Evolutionary conservation across 495 filamentous ascomycete species (phyloP), one percentile per base, ranked within the genome.

Genomic region (Sphaerosporella brunnea): DNA sequence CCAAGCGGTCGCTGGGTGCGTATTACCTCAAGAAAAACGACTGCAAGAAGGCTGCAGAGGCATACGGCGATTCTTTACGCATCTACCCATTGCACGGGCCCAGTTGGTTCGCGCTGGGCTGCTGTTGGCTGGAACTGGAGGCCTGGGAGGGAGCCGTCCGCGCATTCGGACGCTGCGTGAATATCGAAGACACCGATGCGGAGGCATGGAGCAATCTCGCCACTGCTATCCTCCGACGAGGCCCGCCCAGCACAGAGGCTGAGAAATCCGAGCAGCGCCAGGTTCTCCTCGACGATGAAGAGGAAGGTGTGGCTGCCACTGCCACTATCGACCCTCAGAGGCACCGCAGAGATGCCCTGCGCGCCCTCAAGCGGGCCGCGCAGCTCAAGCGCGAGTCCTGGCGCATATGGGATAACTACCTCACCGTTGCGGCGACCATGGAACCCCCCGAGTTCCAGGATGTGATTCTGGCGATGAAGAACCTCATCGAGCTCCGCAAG

Each of bases 121-220:
- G 92, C 57, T 83, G 90, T 36, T 74, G 77, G 45, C 72, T 99
- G 16, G 75, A 84, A 36, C 69, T 88, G 0, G 70, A 77, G 25
- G 62, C 77, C 20, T 99, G 81, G 68, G 65, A 76, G 10, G 77
- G 79, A n/a, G 86, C 92, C 0, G 72, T 80, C n/a, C 75, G 90
- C 15, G 80, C 88, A 0, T 99, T 93, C 58, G 71, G 78, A 4
- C 70, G 84, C 9, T 74, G 77, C 2, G 82, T 96, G 23, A 71
- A 79, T 52, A 71, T 82, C 23, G 92, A 93, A 30, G 84, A 88
- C 34, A 78, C 74, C 34, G 90, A 96, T 58, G 90, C 82, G 2
- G 79, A 93, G 53, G 82, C 83, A 2, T 99, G 87, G 83, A 90
- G 80, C 51, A 99, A 96, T 54, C 74, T 99, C 10, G 90, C 85